A percentile compares a stretch with the other conserved stretches of the same genome.
Conservation (phyloP, 305 asterid genomes). For the Fraxinus albicans region DNA sequence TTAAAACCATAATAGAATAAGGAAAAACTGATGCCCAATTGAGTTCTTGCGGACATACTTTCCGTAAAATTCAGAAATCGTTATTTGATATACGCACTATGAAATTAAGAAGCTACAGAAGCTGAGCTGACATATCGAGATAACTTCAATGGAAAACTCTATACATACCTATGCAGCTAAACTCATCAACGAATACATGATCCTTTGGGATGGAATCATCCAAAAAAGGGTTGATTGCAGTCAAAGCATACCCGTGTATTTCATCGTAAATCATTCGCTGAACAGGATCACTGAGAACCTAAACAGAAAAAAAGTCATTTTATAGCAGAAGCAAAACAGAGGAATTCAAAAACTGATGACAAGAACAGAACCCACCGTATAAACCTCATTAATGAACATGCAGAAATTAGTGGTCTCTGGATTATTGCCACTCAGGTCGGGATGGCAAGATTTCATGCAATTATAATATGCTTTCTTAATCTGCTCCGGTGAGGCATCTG, state of each 20-base stretch:
- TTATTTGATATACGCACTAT: conserved; percentile 10
- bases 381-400: conserved; percentile 85
- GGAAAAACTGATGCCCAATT: conserved; percentile 1
- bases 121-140: not conserved
- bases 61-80: not conserved
- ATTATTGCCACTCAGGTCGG: conserved; percentile 94
- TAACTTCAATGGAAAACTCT: not conserved
- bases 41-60: not conserved
- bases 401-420: conserved; percentile 86
- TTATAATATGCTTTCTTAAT: conserved; percentile 85
- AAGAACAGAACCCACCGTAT: conserved; percentile 54
- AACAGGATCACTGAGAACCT: conserved; percentile 97
- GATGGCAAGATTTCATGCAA: conserved; percentile 99
- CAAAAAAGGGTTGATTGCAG: conserved; percentile 81
- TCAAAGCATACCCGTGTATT: conserved; percentile 87
- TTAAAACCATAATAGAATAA: not conserved
- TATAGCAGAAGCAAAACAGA: conserved; percentile 15
- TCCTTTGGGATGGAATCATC: conserved; percentile 73
- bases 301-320: conserved; percentile 31
- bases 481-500: conserved; percentile 89
- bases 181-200: conserved; percentile 92
- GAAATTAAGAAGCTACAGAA: conserved; percentile 3
- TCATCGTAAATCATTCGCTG: conserved; percentile 93
- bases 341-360: not conserved
- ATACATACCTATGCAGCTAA: conserved; percentile 89